Percentiles rank a stretch among this genome's conserved stretches.
Conservation (phyloP, 2,329 filamentous ascomycete species). For the Echinosphaeria canescens region DNA sequence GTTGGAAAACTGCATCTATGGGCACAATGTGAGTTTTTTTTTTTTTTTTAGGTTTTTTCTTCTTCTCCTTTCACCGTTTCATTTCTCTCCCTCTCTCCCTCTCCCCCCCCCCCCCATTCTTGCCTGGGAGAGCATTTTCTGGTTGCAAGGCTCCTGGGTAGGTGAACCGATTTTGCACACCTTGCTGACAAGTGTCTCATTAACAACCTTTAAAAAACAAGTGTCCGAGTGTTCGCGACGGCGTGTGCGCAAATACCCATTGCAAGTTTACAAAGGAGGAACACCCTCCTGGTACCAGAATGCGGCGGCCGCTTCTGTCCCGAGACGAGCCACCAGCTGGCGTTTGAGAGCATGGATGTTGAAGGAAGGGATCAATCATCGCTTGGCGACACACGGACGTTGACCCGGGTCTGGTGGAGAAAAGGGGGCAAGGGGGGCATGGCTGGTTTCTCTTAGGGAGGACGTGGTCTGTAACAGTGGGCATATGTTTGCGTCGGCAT, state of each 20-base stretch:
- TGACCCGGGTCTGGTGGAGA: no score
- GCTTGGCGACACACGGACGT: no score
- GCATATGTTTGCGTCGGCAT: no score
- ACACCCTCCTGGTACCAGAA: conserved; percentile 34
- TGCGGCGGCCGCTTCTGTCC: no score
- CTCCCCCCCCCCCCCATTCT: background rate
- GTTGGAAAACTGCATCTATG: conserved; percentile 35
- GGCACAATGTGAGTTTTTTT: conserved; percentile 28
- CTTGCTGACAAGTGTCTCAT: background rate
- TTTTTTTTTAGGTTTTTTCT: background rate
- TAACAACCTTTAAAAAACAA: conserved; percentile 8
- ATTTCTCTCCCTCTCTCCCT: background rate
- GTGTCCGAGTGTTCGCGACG: conserved; percentile 30
- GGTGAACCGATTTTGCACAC: background rate
- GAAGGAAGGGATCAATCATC: no score
- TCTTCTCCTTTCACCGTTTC: background rate
- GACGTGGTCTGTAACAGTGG: no score
- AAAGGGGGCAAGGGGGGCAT: no score
- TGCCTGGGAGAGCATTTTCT: conserved; percentile 8
- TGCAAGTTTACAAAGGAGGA: conserved; percentile 30
- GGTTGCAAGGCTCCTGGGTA: background rate
- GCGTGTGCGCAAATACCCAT: conserved; percentile 26
- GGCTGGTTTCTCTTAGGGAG: no score
- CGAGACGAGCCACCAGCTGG: no score
- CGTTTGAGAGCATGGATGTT: no score